A percentile compares a stretch with the other conserved stretches of the same genome.
Conservation (phyloP, 768 basidiomycete genomes). For the Pisolithus marmoratus region DNA sequence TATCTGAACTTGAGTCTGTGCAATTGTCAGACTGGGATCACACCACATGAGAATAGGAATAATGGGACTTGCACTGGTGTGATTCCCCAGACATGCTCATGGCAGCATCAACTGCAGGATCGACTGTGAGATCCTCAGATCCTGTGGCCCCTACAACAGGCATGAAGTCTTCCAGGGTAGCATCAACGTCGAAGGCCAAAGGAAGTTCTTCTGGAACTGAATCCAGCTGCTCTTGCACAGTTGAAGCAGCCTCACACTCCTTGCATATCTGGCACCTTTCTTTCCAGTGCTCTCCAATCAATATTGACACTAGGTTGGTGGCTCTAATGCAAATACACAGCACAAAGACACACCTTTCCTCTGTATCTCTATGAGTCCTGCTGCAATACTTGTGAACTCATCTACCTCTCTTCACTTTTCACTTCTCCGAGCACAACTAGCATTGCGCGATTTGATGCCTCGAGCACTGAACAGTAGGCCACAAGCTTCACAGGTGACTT, state of each 20-base stretch:
- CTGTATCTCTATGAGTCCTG: neutral
- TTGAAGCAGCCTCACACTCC: neutral
- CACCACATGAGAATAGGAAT: neutral
- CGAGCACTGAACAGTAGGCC: neutral
- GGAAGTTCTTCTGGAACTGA: neutral
- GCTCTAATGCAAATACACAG: neutral
- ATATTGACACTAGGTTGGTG: too few relatives aligned
- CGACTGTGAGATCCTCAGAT: too few relatives aligned
- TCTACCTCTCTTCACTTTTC: neutral
- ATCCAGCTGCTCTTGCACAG: neutral
- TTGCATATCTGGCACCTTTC: neutral
- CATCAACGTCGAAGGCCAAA: neutral
- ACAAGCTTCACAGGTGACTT: neutral
- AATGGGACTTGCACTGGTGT: neutral
- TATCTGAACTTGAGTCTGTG: neutral
- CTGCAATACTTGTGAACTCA: slow-evolving; percentile 1
- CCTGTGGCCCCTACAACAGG: too few relatives aligned
- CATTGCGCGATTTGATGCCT: slow-evolving; percentile 1
- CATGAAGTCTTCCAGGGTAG: neutral
- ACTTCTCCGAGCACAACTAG: neutral
- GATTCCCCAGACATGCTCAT: neutral
- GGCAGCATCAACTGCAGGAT: neutral
- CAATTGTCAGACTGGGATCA: neutral
- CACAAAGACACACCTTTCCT: neutral
- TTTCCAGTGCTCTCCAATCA: neutral